Base-by-base conservation (phyloP, 768 basidiomycete species). In the Cystobasidium ongulense region DNA sequence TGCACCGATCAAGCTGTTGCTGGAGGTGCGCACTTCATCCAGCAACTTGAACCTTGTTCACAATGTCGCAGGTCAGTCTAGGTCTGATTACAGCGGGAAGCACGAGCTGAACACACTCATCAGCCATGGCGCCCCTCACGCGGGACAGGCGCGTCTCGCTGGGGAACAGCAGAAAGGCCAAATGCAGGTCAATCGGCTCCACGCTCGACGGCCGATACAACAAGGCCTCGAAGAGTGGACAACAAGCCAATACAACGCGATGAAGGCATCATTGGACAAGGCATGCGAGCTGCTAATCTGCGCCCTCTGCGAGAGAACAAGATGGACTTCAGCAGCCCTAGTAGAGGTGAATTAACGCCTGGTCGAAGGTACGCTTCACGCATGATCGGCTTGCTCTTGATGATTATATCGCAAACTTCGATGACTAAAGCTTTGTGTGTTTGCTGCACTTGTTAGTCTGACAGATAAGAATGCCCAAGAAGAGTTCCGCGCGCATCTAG, bases 91-190 rank as follows among this genome's bases (percentile, higher is more conserved):
- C n/a, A n/a, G n/a, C n/a, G n/a, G n/a, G n/a, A 4, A 27, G 15
- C 23, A 61, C 27, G 17, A 38, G 36, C 59, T 33, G 15, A 38
- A 57, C 4, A 61, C 23, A 61, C 18, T 10, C 57, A 15, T 17
- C 43, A 71, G 68, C 68, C 68, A n/a, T 71, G 68, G 68, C 29
- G 68, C 31, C 68, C 68, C 33, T 71, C 68, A 17, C 5, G 68
- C 15, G 68, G 68, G 5, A 29, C 68, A 5, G 50, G 53, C 31
- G 25, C 52, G 1, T 59, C 68, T 25, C 27, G 54, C 18, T 71
- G 68, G 68, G 54, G 53, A 11, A 33, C 50, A 2, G 17, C 54
- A 27, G 65, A 23, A 41, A 46, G 39, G 23, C 21, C 35, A 33
- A 31, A n/a, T 31, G 57, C 15, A 7, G 31, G 33, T 41, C 63